Conservation (phyloP, 2,329 filamentous ascomycete species). For the Cadophora luteo-olivacea region DNA sequence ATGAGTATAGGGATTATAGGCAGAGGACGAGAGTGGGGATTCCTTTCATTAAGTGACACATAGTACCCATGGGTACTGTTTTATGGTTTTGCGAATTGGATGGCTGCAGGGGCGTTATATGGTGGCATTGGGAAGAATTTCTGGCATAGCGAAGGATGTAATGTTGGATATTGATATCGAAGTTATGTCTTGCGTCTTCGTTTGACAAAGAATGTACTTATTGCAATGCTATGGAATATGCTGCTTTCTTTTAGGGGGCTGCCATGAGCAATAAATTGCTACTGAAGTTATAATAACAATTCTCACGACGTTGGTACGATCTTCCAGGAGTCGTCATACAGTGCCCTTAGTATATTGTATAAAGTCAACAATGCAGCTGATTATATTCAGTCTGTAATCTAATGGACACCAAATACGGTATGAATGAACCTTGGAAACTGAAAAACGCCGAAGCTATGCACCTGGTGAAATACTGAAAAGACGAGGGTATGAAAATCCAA, state of each 20-base stretch:
- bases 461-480: constrained; percentile 20
- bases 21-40: constrained; percentile 77
- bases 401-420: background rate
- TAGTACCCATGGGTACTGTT: background rate
- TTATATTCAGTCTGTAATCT: background rate
- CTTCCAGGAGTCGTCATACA: background rate
- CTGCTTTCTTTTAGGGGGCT: background rate
- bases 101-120: background rate
- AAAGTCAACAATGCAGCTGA: background rate
- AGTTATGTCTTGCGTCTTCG: background rate
- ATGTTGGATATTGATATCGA: background rate
- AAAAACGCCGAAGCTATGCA: constrained; percentile 24
- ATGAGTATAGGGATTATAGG: constrained; percentile 79
- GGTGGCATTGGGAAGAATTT: background rate
- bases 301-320: background rate
- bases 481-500: constrained; percentile 22
- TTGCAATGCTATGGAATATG: background rate
- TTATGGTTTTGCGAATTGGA: background rate
- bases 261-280: background rate
- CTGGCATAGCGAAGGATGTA: constrained; percentile 20
- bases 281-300: background rate
- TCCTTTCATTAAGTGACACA: constrained; percentile 66
- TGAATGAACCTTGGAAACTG: background rate
- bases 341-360: background rate
- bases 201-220: background rate